These are phyloP conservation scores for Fusarium newnesense DNA, from an alignment of 2,329 filamentous ascomycete genomes.

Conservation along the genomic window DNA sequence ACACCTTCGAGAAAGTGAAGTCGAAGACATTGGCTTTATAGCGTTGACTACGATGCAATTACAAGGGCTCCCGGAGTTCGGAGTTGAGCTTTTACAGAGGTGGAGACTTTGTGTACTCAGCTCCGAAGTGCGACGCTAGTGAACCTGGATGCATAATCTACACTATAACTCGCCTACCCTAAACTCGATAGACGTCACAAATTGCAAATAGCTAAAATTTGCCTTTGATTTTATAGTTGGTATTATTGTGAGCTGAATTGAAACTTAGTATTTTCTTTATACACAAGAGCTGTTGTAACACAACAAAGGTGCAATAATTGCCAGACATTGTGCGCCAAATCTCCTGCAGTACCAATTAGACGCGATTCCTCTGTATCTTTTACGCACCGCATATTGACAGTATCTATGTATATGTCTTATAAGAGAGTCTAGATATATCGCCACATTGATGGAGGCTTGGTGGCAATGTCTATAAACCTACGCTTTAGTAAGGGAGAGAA, in stretches of 20 bases:
- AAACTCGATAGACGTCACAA: rapidly evolving
- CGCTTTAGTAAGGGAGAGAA: too few relatives aligned
- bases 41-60: rapidly evolving
- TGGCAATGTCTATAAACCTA: background rate
- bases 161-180: rapidly evolving
- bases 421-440: background rate
- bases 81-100: rapidly evolving
- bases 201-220: background rate
- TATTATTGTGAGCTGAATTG: too few relatives aligned
- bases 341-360: too few relatives aligned
- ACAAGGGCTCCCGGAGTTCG: background rate
- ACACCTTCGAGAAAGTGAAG: rapidly evolving
- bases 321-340: too few relatives aligned
- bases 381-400: rapidly evolving
- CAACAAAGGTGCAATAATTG: rapidly evolving
- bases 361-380: too few relatives aligned
- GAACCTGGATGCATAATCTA: rapidly evolving
- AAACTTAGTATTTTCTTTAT: background rate
- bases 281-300: rapidly evolving
- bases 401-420: rapidly evolving
- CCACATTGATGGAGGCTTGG: background rate
- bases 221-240: background rate
- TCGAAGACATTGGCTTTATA: rapidly evolving
- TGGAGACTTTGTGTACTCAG: background rate
- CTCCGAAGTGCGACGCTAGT: background rate